Evolutionary conservation across 169 alveolate species (phyloP).

Genomic region (Besnoitia besnoiti): DNA sequence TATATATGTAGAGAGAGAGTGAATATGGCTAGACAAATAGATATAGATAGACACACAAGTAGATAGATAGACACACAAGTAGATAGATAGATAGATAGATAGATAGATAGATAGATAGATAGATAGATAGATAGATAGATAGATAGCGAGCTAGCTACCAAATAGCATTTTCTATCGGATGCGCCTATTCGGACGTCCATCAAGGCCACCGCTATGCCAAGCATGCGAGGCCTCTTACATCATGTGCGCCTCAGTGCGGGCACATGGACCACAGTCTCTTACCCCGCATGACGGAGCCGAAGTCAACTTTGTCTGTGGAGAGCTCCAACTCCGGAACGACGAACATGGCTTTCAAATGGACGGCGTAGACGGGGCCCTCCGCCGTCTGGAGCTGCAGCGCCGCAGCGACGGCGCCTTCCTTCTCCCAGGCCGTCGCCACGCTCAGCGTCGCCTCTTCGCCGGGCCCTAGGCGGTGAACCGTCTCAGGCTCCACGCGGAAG

Average conservation of each 20-base stretch:
- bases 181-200: too few species aligned
- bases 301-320: constrained; percentile 86
- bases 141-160: neutral
- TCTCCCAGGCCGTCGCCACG: constrained; percentile 35
- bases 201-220: too few species aligned
- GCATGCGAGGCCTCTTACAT: too few species aligned
- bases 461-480: constrained; percentile 76
- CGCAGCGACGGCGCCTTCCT: constrained; percentile 50
- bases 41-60: too few species aligned
- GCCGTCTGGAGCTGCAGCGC: constrained; percentile 65
- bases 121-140: neutral
- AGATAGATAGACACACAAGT: too few species aligned
- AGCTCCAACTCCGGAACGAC: constrained; percentile 90
- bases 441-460: constrained; percentile 67
- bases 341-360: constrained; percentile 86
- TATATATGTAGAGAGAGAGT: too few species aligned
- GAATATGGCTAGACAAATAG: too few species aligned
- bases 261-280: too few species aligned
- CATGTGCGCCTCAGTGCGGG: too few species aligned
- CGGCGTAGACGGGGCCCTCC: constrained; percentile 85
- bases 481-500: constrained; percentile 83
- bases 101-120: too few species aligned
- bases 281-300: constrained; percentile 84
- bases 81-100: too few species aligned
- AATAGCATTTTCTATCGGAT: too few species aligned